These are phyloP conservation scores for Alternaria metachromatica DNA, from an alignment of 2,329 filamentous ascomycete genomes.

Conservation along the genomic window DNA sequence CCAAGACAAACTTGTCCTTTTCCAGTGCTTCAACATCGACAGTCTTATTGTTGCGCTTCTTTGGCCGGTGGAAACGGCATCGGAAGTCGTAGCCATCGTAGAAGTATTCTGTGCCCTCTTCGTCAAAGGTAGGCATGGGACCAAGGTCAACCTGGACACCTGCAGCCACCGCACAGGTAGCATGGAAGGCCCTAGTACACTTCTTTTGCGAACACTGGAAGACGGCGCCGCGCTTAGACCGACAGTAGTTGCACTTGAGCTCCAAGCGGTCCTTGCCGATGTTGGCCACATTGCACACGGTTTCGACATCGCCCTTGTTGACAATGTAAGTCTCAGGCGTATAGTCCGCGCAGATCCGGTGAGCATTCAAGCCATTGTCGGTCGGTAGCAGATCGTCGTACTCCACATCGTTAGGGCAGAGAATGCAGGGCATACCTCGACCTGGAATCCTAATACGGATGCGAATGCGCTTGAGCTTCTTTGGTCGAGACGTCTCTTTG, in stretches of 20 bases:
- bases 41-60: conserved; percentile 84
- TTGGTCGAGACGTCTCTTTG: conserved; percentile 60
- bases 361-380: conserved; percentile 84
- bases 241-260: conserved; percentile 93
- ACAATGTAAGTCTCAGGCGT: conserved; percentile 91
- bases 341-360: conserved; percentile 87
- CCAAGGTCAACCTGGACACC: conserved; percentile 91
- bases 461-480: conserved; percentile 75
- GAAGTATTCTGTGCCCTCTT: conserved; percentile 91
- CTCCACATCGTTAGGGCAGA: conserved; percentile 90
- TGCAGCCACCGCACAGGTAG: conserved; percentile 89
- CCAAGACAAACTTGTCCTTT: conserved; percentile 69
- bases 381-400: conserved; percentile 84
- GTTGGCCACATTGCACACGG: conserved; percentile 77
- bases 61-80: conserved; percentile 91
- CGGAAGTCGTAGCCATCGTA: conserved; percentile 91
- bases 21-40: conserved; percentile 73
- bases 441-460: conserved; percentile 74
- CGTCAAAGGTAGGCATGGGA: conserved; percentile 82
- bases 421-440: conserved; percentile 82
- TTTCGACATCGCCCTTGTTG: conserved; percentile 68
- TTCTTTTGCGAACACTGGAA: conserved; percentile 97
- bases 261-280: conserved; percentile 88
- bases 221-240: conserved; percentile 92
- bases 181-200: conserved; percentile 90